Base-by-base conservation (phyloP, 345 rosid species). In the Murraya paniculata region DNA sequence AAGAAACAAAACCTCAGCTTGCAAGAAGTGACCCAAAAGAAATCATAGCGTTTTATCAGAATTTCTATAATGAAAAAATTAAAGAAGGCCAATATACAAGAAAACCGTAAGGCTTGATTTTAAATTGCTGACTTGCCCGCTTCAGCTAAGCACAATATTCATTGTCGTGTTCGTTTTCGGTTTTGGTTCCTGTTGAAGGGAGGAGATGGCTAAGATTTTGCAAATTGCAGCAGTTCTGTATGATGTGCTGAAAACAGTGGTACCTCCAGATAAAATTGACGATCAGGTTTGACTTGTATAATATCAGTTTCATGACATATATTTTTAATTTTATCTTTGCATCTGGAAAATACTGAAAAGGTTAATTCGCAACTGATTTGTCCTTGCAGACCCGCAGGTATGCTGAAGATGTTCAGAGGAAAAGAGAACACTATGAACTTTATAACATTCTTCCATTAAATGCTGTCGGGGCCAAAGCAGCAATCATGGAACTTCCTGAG, bases 401-500 rank as follows among this genome's bases (percentile, higher is more conserved):
- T 82, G 98, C 94, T 10, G 33, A 30, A 55, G 88, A 96, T 78
- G 97, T 96, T 84, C 86, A 85, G 87, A 87, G 77, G 83, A 89
- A 86, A 68, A 88, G 73, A 83, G 91, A 74, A 74, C 93, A 80
- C 41, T 86, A 83, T n/a, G 86, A 81, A 74, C 93, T 68, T 81
- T 92, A 89, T 79, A 96, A 96, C 88, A 96, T 96, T 86, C 92
- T 96, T 71, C 98, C 99, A 35, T 71, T 94, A 53, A 68, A 91
- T 75, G 91, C 90, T 24, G 84, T 82, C 24, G 98, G 87, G 73
- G 86, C 86, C 64, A 90, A 87, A 90, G 85, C 98, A 61, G 91
- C 84, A 62, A 80, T 94, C 39, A 92, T 94, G 98, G 88, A 94
- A 73, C 91, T 92, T 83, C 94, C 95, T 68, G 95, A 94, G 99